Evolutionary conservation across 306 rosid species (phyloP).

Genomic region (Cicer arietinum): DNA sequence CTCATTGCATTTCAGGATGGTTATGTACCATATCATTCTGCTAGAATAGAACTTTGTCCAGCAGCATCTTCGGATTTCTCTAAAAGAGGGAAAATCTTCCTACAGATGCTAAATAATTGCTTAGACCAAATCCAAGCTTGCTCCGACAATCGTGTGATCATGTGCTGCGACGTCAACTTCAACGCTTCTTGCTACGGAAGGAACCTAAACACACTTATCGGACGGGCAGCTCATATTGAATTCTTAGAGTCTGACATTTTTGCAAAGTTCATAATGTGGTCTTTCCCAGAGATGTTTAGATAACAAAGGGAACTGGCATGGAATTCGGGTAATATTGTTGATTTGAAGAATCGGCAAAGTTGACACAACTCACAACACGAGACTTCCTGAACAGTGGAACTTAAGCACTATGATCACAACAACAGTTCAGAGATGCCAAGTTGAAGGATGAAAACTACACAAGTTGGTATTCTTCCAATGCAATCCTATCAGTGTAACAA

Average conservation of each 20-base stretch:
- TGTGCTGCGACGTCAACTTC: constrained; percentile 92
- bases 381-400: constrained; percentile 33
- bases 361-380: constrained; percentile 5
- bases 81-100: constrained; percentile 73
- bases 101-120: constrained; percentile 88
- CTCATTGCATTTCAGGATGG: constrained; percentile 71
- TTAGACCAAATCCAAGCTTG: constrained; percentile 73
- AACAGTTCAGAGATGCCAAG: constrained; percentile 27
- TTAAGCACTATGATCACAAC: constrained; percentile 18
- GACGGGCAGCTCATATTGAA: constrained; percentile 94
- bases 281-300: constrained; percentile 87
- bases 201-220: constrained; percentile 82
- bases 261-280: constrained; percentile 93
- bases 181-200: constrained; percentile 78
- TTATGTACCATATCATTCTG: constrained; percentile 97
- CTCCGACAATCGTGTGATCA: constrained; percentile 64
- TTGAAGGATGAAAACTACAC: constrained; percentile 30
- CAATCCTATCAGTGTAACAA: neutral
- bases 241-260: constrained; percentile 87
- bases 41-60: constrained; percentile 84
- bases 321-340: constrained; percentile 3
- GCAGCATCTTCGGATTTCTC: constrained; percentile 81
- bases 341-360: constrained; percentile 11
- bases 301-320: constrained; percentile 36
- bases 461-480: constrained; percentile 6